Base-by-base conservation (phyloP, 768 basidiomycete genomes). In the Podaxis sp. region DNA sequence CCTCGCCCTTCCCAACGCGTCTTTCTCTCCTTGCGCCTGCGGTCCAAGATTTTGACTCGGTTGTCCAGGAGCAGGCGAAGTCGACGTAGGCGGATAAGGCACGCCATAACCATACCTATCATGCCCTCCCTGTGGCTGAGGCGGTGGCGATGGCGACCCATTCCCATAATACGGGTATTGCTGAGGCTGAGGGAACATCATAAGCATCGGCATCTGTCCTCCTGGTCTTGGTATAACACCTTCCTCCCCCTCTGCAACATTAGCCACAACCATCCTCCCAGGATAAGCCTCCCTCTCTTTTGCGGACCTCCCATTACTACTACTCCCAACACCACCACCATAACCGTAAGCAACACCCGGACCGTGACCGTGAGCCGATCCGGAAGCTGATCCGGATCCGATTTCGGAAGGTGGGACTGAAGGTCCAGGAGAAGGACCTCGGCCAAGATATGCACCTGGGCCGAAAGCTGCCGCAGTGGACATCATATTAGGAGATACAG, bases 201-300 rank as follows among this genome's bases (percentile, higher is more conserved):
- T 20, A 46, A 4, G 15, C 10, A 26, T 33, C 33, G 33, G 33
- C 33, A 46, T n/a, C 36, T 7, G 17, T 6, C 4, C 15, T 20
- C 7, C 33, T 2, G 12, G 20, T 8, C 11, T n/a, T 2, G 41
- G 28, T 17, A n/a, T 8, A 46, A 17, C 41, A 48, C 37, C 57
- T 20, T 28, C 41, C 4, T 50, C 60, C 11, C 48, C 62, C 30
- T 54, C 56, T 2, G 30, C 26, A 46, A 51, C 13, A 37, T 58
- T 57, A 40, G 49, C 63, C 61, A 56, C 17, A 46, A 65, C 13
- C 46, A 64, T 24, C 48, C 62, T 24, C 58, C 53, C 41, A 37
- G 26, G 13, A 41, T n/a, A 63, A 20, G 67, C 70, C 52, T 72
- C 71, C n/a, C 66, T 40, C 64, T 72, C 70, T 55, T 71, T 72